A percentile compares a stretch with the other conserved stretches of the same genome.
Evolutionary conservation across 331 rosid genomes (phyloP).

Genomic region (Malus hybrid): DNA sequence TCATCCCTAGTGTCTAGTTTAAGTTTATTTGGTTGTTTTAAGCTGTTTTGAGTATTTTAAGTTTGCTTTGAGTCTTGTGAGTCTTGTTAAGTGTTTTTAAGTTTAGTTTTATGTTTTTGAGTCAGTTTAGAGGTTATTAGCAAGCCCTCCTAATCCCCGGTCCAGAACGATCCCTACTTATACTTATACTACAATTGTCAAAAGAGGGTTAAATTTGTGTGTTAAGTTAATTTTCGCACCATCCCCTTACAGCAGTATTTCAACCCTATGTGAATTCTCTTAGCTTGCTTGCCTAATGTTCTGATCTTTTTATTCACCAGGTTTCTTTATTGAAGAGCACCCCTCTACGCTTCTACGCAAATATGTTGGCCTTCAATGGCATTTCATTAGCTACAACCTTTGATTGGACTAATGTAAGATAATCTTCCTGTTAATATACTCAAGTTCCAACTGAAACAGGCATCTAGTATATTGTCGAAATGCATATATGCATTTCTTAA

Average conservation of each 20-base stretch:
- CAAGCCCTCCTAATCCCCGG: too few species aligned
- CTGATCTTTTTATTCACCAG: constrained; percentile 14
- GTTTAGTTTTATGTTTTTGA: too few species aligned
- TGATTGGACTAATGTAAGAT: constrained; percentile 54
- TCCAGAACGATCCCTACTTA: too few species aligned
- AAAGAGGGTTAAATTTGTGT: too few species aligned
- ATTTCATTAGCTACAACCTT: constrained; percentile 35
- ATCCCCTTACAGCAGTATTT: neutral
- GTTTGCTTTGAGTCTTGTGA: too few species aligned
- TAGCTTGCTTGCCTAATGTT: neutral
- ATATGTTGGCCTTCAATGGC: constrained; percentile 30
- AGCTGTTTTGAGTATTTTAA: too few species aligned
- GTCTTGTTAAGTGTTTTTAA: too few species aligned
- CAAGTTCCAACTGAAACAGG: neutral
- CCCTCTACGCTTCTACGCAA: constrained; percentile 45
- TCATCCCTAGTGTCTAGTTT: too few species aligned
- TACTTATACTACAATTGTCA: too few species aligned
- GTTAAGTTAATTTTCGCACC: too few species aligned
- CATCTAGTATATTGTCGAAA: neutral
- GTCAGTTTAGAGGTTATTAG: too few species aligned
- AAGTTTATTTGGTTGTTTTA: too few species aligned
- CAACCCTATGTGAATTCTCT: neutral
- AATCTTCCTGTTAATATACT: neutral
- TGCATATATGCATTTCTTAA: neutral
- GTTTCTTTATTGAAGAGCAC: constrained; percentile 39